Evolutionary conservation across 108 stramenopile species (phyloP).

Genomic region (Bacterosira constricta): DNA sequence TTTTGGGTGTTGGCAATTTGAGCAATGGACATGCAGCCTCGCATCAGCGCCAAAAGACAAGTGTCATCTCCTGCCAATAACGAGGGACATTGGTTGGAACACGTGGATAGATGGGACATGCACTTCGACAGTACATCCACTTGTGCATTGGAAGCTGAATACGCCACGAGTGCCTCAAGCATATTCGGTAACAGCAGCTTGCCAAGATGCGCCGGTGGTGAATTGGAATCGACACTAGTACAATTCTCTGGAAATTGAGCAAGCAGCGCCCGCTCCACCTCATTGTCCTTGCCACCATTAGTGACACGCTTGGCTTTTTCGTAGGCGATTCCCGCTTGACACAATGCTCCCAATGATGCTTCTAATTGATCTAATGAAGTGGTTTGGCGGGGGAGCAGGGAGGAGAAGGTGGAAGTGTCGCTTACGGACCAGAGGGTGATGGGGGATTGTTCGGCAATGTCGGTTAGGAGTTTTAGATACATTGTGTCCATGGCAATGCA

Average conservation of each 20-base stretch:
- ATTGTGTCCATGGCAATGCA: slow-evolving; percentile 22
- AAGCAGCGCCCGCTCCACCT: slow-evolving; percentile 13
- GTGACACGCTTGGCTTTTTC: slow-evolving; percentile 49
- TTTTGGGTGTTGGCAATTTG: not conserved
- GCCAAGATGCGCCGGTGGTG: slow-evolving; percentile 36
- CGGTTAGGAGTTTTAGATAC: slow-evolving; percentile 45
- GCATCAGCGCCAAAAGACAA: slow-evolving; percentile 38
- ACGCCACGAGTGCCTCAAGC: slow-evolving; percentile 26
- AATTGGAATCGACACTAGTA: slow-evolving; percentile 27
- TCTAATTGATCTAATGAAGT: slow-evolving; percentile 12
- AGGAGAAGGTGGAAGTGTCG: slow-evolving; percentile 7
- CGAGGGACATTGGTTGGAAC: slow-evolving; percentile 52
- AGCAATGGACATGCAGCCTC: slow-evolving; percentile 50
- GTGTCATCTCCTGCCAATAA: slow-evolving; percentile 54
- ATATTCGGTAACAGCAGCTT: slow-evolving; percentile 20
- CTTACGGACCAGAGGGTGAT: slow-evolving; percentile 41
- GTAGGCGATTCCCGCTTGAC: slow-evolving; percentile 46
- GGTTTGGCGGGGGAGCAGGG: slow-evolving; percentile 2
- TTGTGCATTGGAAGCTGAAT: slow-evolving; percentile 19
- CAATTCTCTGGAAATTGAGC: slow-evolving; percentile 10
- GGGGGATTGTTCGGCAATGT: slow-evolving; percentile 69
- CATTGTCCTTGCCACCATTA: slow-evolving; percentile 6
- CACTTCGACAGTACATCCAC: slow-evolving; percentile 11
- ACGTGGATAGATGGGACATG: slow-evolving; percentile 29
- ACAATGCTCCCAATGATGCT: slow-evolving; percentile 34